Evolutionary conservation across 768 basidiomycete species (phyloP).

Genomic region (Russula sp.): DNA sequence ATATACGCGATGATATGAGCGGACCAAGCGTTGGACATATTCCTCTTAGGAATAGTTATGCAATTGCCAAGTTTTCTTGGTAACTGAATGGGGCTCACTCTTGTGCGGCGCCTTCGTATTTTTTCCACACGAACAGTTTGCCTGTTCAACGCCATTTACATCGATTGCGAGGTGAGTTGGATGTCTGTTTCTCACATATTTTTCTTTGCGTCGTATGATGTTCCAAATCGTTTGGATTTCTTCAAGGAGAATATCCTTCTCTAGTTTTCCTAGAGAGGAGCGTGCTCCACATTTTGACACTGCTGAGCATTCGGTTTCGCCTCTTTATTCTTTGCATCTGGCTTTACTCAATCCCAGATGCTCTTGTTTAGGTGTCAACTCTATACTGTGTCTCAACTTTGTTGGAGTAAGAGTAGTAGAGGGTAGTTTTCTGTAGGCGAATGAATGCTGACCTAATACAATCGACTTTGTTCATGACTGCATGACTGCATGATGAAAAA

Average conservation of each 20-base stretch:
- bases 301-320: constrained; percentile 33
- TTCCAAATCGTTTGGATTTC: constrained; percentile 72
- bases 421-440: not conserved
- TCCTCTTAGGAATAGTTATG: constrained; percentile 90
- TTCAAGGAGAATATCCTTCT: constrained; percentile 78
- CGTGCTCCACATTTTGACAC: constrained; percentile 74
- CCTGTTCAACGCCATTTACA: constrained; percentile 38
- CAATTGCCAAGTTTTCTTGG: constrained; percentile 59
- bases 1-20: constrained; percentile 77
- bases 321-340: constrained; percentile 2
- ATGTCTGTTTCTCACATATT: constrained; percentile 1
- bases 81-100: constrained; percentile 95
- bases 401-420: not conserved
- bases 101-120: constrained; percentile 54
- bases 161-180: constrained; percentile 15
- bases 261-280: constrained; percentile 41
- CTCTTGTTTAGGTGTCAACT: not conserved
- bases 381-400: not conserved
- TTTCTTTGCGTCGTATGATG: constrained; percentile 49
- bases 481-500: no score
- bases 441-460: constrained; percentile 22
- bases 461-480: no score
- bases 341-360: not conserved
- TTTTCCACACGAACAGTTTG: constrained; percentile 49
- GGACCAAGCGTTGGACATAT: constrained; percentile 48